Conservation (phyloP, 2,329 filamentous ascomycete genomes). For the Trichophaea hybrida region DNA sequence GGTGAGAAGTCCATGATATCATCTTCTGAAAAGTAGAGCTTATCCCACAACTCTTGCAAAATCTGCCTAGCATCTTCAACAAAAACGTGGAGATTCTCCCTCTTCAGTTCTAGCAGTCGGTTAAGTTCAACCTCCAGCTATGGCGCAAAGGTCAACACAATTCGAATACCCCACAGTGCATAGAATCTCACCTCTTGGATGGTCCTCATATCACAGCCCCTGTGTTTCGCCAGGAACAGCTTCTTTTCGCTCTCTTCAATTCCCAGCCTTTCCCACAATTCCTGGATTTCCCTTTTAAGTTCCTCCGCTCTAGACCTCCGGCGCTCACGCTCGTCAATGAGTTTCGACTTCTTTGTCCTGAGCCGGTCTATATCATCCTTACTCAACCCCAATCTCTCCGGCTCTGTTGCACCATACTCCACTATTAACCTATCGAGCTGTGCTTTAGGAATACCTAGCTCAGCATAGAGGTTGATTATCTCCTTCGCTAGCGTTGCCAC, state of each 20-base stretch:
- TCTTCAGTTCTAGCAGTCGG: slow-evolving; percentile 79
- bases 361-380: slow-evolving; percentile 68
- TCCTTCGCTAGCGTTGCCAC: slow-evolving; percentile 66
- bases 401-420: slow-evolving; percentile 74
- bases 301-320: slow-evolving; percentile 68
- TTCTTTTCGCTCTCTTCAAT: slow-evolving; percentile 72
- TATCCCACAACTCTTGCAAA: slow-evolving; percentile 90
- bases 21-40: slow-evolving; percentile 86
- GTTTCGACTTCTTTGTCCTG: slow-evolving; percentile 59
- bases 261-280: slow-evolving; percentile 75
- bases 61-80: slow-evolving; percentile 85
- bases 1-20: slow-evolving; percentile 98
- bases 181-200: slow-evolving; percentile 21
- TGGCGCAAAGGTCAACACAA: slow-evolving; percentile 30
- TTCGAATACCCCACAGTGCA: not conserved
- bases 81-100: slow-evolving; percentile 87
- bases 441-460: slow-evolving; percentile 83
- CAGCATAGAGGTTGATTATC: slow-evolving; percentile 88
- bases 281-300: slow-evolving; percentile 62
- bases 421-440: slow-evolving; percentile 82
- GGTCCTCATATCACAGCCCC: slow-evolving; percentile 60
- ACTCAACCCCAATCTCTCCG: slow-evolving; percentile 86
- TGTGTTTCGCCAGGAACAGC: slow-evolving; percentile 70
- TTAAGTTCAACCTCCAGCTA: slow-evolving; percentile 88
- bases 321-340: slow-evolving; percentile 74